These are phyloP conservation scores for Edaphochlamys debaryana DNA, from an alignment of 139 green algal genomes.

Conservation along the genomic window DNA sequence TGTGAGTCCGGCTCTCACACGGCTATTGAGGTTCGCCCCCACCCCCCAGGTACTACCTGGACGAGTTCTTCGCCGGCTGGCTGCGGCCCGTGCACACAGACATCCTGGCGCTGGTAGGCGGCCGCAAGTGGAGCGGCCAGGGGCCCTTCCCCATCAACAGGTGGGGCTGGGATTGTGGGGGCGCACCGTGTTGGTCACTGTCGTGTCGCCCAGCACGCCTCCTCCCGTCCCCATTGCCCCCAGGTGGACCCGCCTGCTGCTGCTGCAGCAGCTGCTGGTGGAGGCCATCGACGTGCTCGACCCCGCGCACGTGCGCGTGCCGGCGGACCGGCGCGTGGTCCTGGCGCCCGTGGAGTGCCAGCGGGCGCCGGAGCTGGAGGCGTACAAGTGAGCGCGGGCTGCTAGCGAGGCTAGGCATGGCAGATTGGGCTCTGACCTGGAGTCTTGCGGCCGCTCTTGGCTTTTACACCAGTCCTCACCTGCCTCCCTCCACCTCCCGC, in stretches of 20 bases:
- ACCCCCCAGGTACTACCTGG: slow-evolving; percentile 37
- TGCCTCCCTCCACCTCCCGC: not conserved
- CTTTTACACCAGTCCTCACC: not conserved
- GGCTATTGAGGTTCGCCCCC: too few species aligned
- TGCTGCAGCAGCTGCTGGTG: slow-evolving; percentile 79
- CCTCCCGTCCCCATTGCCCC: too few species aligned
- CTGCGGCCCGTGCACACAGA: slow-evolving; percentile 23
- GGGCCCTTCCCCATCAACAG: slow-evolving; percentile 32
- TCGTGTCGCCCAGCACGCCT: too few species aligned
- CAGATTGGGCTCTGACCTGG: too few species aligned
- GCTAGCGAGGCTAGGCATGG: not conserved
- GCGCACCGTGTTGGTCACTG: too few species aligned
- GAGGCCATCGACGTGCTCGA: slow-evolving; percentile 76
- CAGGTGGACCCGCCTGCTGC: slow-evolving; percentile 69
- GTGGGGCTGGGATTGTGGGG: not conserved
- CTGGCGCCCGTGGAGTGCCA: slow-evolving; percentile 61
- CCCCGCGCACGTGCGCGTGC: slow-evolving; percentile 65
- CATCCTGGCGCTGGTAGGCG: slow-evolving; percentile 37
- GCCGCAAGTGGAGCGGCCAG: slow-evolving; percentile 2
- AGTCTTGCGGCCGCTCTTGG: not conserved
- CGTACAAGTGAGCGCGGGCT: not conserved
- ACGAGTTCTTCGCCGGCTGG: slow-evolving; percentile 19
- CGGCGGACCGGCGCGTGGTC: slow-evolving; percentile 53
- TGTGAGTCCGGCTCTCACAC: too few species aligned
- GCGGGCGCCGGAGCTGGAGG: slow-evolving; percentile 56